Evolutionary conservation across 495 filamentous ascomycete species (phyloP).

Genomic region (Lophium mytilinum): DNA sequence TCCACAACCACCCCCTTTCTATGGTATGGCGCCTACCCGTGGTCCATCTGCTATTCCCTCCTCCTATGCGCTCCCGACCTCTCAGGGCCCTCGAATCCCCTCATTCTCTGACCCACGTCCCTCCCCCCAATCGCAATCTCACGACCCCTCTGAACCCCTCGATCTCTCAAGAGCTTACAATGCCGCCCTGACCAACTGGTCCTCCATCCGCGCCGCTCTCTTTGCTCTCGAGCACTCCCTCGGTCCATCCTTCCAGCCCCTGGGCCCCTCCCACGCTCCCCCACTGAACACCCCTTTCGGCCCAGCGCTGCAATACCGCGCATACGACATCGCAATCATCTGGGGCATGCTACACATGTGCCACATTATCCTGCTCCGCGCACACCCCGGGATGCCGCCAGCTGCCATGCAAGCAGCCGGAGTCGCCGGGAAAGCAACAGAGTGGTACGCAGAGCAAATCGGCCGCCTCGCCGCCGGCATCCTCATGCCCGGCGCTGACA

Average conservation of each 20-base stretch:
- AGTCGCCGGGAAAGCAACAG: constrained; percentile 61
- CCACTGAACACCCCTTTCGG: constrained; percentile 71
- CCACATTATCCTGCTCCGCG: constrained; percentile 65
- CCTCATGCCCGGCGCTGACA: constrained; percentile 26
- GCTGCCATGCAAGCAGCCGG: constrained; percentile 79
- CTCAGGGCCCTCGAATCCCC: neutral
- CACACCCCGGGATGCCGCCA: constrained; percentile 85
- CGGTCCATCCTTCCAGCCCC: constrained; percentile 66
- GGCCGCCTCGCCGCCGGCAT: constrained; percentile 77
- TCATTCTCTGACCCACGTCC: constrained; percentile 2
- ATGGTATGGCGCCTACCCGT: constrained; percentile 56
- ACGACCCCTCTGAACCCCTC: constrained; percentile 31
- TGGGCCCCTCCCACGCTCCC: constrained; percentile 61
- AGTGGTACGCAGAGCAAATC: constrained; percentile 59
- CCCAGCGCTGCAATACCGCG: constrained; percentile 70
- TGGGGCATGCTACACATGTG: constrained; percentile 80
- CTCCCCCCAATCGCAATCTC: constrained; percentile 1
- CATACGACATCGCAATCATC: constrained; percentile 74
- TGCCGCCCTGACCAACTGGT: constrained; percentile 74
- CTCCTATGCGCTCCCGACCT: constrained; percentile 41
- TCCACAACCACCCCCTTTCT: constrained; percentile 37
- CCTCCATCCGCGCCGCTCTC: constrained; percentile 62
- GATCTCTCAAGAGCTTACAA: constrained; percentile 55
- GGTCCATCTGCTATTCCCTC: constrained; percentile 45
- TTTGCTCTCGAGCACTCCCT: constrained; percentile 55